Conservation (phyloP, 2,329 filamentous ascomycete genomes). For the Pestalotiopsis sp. region DNA sequence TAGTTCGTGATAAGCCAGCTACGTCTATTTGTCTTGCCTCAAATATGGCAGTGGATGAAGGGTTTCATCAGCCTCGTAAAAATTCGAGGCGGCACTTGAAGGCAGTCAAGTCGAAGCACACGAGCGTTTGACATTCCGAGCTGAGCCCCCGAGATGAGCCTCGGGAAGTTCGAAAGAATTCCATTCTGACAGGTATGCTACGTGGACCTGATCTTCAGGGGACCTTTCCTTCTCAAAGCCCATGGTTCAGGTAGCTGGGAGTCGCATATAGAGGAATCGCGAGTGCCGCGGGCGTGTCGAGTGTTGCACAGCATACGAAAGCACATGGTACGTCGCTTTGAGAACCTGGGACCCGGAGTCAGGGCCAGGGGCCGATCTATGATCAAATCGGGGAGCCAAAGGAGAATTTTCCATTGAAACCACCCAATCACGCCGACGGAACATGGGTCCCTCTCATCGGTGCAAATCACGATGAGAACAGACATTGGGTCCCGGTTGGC, state of each 20-base stretch:
- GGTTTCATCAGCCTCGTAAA: not conserved
- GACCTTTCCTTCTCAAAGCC: not conserved
- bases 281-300: not conserved
- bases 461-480: not conserved
- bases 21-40: no score
- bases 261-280: not conserved
- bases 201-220: not conserved
- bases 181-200: not conserved
- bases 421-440: not conserved
- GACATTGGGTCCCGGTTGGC: not conserved
- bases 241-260: no score
- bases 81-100: not conserved
- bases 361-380: not conserved
- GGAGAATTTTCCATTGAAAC: not conserved
- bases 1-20: no score
- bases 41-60: no score
- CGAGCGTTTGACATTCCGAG: not conserved
- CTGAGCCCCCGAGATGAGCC: not conserved
- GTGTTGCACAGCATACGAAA: not conserved
- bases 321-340: no score
- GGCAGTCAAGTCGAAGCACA: not conserved
- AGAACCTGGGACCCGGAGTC: not conserved
- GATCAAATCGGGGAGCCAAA: not conserved
- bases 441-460: not conserved
- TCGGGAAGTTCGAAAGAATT: not conserved